These are phyloP conservation scores for Trametes meyenii DNA, from an alignment of 768 basidiomycete species.

Conservation along the genomic window DNA sequence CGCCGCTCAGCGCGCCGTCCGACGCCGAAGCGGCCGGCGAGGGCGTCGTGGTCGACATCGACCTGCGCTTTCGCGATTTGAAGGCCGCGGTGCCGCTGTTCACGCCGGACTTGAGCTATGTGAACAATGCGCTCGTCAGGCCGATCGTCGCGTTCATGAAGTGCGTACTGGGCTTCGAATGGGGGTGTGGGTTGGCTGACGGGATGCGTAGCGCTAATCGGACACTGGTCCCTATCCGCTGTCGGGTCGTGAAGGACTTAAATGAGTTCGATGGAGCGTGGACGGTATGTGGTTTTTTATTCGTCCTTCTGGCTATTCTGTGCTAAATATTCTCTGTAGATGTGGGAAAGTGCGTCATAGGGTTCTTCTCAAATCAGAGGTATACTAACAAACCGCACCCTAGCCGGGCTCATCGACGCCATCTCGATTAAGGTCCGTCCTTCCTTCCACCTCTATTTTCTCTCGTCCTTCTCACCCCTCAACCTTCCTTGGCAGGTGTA, in stretches of 20 bases:
- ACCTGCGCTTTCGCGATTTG: constrained; percentile 91
- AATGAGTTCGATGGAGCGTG: constrained; percentile 93
- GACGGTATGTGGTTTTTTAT: constrained; percentile 65
- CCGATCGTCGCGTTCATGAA: constrained; percentile 99
- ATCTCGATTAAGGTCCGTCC: constrained; percentile 76
- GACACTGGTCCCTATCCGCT: constrained; percentile 93
- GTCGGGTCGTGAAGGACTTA: constrained; percentile 81
- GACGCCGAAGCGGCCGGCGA: constrained; percentile 37
- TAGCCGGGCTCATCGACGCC: constrained; percentile 92
- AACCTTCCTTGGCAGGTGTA: constrained; percentile 57
- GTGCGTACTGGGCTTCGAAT: constrained; percentile 47
- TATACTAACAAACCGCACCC: constrained; percentile 8
- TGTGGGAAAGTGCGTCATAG: constrained; percentile 83
- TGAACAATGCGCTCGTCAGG: constrained; percentile 89
- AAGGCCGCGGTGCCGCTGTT: constrained; percentile 96
- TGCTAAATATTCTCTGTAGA: constrained; percentile 46
- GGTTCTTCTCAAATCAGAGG: constrained; percentile 3
- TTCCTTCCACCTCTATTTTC: background rate
- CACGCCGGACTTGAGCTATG: constrained; percentile 84
- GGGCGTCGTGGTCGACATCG: constrained; percentile 80
- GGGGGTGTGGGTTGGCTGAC: constrained; percentile 21
- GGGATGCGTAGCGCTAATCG: constrained; percentile 73
- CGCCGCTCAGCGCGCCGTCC: constrained; percentile 76
- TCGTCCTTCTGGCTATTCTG: constrained; percentile 10
- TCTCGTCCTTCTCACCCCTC: background rate